Percentiles rank a stretch among this genome's conserved stretches.
Evolutionary conservation across 1,284 basidiomycete species (phyloP).

Genomic region (Xerocomus minutiporus): DNA sequence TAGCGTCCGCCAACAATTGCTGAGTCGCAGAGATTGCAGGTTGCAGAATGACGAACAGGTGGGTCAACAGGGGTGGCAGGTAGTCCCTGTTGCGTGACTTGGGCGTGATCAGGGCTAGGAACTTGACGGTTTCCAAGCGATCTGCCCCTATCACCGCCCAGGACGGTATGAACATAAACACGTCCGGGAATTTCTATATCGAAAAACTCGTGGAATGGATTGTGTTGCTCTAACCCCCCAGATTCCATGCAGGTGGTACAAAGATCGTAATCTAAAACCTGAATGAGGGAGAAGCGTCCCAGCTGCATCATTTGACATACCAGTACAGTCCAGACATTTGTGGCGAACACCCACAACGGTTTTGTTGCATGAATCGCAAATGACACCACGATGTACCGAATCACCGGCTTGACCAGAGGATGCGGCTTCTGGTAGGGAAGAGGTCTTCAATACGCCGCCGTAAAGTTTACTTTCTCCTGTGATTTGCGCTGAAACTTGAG

Average conservation of each 20-base stretch:
- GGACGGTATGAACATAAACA: constrained; percentile 59
- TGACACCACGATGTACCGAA: constrained; percentile 20
- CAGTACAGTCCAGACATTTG: constrained; percentile 70
- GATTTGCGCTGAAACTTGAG: constrained; percentile 3
- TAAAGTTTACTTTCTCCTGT: neutral
- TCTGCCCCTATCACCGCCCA: constrained; percentile 30
- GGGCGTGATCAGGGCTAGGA: neutral
- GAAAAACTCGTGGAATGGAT: constrained; percentile 65
- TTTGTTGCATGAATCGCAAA: constrained; percentile 48
- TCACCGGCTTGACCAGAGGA: neutral
- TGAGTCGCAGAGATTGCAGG: constrained; percentile 73
- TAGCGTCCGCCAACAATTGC: constrained; percentile 63
- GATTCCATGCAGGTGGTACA: constrained; percentile 53
- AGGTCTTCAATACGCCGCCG: neutral
- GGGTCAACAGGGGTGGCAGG: constrained; percentile 3
- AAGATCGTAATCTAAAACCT: constrained; percentile 59
- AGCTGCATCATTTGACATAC: constrained; percentile 34
- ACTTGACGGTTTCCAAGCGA: neutral
- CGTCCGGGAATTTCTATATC: constrained; percentile 60
- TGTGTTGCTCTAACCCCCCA: constrained; percentile 45
- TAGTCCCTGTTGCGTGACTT: constrained; percentile 3
- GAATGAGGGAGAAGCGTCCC: constrained; percentile 1
- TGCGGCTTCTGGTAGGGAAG: neutral
- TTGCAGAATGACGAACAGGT: constrained; percentile 51
- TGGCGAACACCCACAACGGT: constrained; percentile 60